phyloP scores from a whole-genome alignment of 2,329 filamentous ascomycete species.

The Penicillium sp. region DNA sequence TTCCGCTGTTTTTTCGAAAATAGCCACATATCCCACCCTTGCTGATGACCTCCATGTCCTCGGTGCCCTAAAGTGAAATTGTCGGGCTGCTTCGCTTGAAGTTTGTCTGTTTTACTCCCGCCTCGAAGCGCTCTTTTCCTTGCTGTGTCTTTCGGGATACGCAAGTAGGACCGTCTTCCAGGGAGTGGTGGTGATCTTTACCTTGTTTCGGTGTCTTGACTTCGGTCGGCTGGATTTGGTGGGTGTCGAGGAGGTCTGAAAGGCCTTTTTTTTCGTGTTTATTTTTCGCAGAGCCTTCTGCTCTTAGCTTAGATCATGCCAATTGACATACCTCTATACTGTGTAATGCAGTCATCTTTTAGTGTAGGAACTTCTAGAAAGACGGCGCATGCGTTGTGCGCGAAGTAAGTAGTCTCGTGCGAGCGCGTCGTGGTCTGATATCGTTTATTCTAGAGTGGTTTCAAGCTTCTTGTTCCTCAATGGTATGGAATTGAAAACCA shows the following conservation, averaged over 20 bases:
- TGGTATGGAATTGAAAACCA: no score
- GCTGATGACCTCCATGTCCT: conserved; percentile 86
- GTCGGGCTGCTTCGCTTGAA: conserved; percentile 32
- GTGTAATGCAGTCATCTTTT: no score
- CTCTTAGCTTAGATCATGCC: no score
- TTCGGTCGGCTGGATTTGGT: conserved; percentile 74
- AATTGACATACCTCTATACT: no score
- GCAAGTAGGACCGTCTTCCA: conserved; percentile 48
- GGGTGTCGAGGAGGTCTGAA: conserved; percentile 90
- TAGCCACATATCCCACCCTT: conserved; percentile 90
- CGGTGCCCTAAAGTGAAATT: conserved; percentile 84
- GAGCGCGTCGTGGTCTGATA: no score
- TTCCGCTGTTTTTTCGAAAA: conserved; percentile 81
- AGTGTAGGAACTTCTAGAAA: no score
- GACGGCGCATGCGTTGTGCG: not conserved
- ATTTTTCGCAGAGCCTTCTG: no score
- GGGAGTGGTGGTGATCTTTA: conserved; percentile 94
- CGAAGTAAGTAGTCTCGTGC: no score
- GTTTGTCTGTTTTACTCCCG: conserved; percentile 39
- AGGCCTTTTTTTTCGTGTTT: conserved; percentile 48
- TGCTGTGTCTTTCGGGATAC: conserved; percentile 7
- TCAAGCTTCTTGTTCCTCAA: no score
- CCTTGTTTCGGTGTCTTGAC: conserved; percentile 66
- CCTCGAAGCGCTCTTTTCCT: conserved; percentile 25
- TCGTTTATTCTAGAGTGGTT: not conserved